phyloP scores from a whole-genome alignment of 306 rosid genomes.

The Ochetophila trinervis region DNA sequence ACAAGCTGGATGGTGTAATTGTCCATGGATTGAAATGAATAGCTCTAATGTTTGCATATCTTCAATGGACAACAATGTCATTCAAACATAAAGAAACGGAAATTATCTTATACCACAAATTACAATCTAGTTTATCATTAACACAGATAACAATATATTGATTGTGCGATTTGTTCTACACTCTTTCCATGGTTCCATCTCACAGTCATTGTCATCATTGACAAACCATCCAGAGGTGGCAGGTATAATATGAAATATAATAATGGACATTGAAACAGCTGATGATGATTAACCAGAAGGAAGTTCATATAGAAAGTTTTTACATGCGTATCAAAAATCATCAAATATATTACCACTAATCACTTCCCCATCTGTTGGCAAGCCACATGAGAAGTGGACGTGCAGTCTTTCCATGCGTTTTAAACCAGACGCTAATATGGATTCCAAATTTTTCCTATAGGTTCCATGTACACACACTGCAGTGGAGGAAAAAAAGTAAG shows the following conservation, averaged over 20 bases:
- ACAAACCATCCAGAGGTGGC: too few species aligned
- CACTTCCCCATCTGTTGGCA: constrained; percentile 89
- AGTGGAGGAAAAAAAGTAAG: constrained; percentile 20
- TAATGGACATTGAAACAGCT: not conserved
- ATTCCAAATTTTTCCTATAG: constrained; percentile 66
- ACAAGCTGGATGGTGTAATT: not conserved
- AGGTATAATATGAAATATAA: not conserved
- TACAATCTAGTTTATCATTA: too few species aligned
- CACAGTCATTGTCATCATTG: too few species aligned
- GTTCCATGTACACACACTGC: constrained; percentile 96
- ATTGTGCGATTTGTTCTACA: too few species aligned
- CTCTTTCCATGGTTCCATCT: too few species aligned
- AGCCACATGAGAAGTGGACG: constrained; percentile 83
- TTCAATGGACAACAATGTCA: not conserved
- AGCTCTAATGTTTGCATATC: not conserved
- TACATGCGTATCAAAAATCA: not conserved
- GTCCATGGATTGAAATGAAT: not conserved
- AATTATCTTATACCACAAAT: too few species aligned
- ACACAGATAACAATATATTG: too few species aligned
- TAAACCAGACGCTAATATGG: constrained; percentile 74
- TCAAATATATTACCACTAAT: constrained; percentile 65
- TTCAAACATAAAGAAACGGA: too few species aligned
- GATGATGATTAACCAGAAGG: not conserved
- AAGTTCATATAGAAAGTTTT: not conserved
- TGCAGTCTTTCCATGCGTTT: constrained; percentile 90